phyloP scores from a whole-genome alignment of 345 rosid genomes.

The Arabidopsis suecica region DNA sequence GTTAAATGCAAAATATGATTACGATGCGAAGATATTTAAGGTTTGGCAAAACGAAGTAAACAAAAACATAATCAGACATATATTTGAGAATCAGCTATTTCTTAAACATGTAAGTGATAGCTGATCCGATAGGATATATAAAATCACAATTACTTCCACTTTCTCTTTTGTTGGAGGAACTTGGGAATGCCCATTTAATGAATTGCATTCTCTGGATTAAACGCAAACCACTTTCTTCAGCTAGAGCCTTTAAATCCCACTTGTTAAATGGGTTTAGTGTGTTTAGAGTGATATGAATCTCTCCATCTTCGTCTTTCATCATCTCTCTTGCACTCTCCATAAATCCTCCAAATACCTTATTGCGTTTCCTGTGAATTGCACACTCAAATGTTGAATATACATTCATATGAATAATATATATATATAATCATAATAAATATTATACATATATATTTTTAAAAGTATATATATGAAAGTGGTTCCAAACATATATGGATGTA shows the following conservation, averaged over 20 bases:
- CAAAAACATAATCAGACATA: too few species aligned
- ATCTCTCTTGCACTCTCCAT: constrained; percentile 4
- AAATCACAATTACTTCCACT: neutral
- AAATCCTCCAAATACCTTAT: neutral
- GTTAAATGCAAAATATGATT: too few species aligned
- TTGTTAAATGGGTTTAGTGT: neutral
- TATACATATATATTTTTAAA: too few species aligned
- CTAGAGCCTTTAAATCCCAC: neutral
- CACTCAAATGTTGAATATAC: neutral
- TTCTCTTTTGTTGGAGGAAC: neutral
- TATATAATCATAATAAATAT: too few species aligned
- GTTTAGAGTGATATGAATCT: neutral
- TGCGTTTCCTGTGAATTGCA: neutral
- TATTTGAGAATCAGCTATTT: neutral
- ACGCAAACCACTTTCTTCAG: neutral
- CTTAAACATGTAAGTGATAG: neutral
- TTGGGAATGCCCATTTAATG: too few species aligned
- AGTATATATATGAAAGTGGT: too few species aligned
- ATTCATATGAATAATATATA: too few species aligned
- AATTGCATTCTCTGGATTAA: neutral
- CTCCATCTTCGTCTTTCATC: neutral
- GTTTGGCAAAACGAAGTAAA: too few species aligned
- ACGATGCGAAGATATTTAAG: too few species aligned
- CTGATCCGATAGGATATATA: neutral
- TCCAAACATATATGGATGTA: too few species aligned